Evolutionary conservation across 768 basidiomycete genomes (phyloP).

Genomic region (Pleurotus citrinopileatus): DNA sequence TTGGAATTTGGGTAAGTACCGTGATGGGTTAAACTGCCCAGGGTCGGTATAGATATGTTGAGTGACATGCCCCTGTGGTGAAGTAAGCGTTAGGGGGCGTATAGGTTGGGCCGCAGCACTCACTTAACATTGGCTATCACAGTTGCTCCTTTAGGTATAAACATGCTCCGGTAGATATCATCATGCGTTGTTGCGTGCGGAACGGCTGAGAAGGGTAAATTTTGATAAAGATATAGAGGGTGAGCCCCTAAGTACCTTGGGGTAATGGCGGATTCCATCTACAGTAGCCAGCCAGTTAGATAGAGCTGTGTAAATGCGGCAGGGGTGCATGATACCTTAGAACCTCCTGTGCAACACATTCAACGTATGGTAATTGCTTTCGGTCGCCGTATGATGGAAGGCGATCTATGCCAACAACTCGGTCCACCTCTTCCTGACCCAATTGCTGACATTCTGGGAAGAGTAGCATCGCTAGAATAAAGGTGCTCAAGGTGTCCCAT

Average conservation of each 20-base stretch:
- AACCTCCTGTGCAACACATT: slow-evolving; percentile 22
- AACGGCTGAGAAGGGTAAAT: slow-evolving; percentile 18
- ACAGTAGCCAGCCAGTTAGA: not conserved
- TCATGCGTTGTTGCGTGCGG: slow-evolving; percentile 25
- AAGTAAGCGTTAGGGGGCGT: not conserved
- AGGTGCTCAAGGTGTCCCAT: slow-evolving; percentile 12
- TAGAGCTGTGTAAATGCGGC: not conserved
- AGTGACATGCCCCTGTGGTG: slow-evolving; percentile 19
- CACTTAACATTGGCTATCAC: slow-evolving; percentile 24
- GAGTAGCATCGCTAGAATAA: slow-evolving; percentile 26
- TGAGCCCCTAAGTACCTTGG: slow-evolving; percentile 20
- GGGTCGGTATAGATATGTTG: slow-evolving; percentile 22
- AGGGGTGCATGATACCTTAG: not conserved
- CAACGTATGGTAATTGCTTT: slow-evolving; percentile 22
- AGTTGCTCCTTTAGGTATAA: slow-evolving; percentile 30
- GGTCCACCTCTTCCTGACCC: slow-evolving; percentile 29
- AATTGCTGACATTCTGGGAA: slow-evolving; percentile 21
- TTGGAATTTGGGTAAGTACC: slow-evolving; percentile 14
- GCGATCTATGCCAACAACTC: slow-evolving; percentile 18
- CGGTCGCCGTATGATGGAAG: slow-evolving; percentile 24
- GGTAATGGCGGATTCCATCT: slow-evolving; percentile 19
- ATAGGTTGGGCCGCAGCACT: not conserved
- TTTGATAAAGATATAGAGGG: not conserved
- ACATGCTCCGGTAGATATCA: slow-evolving; percentile 30
- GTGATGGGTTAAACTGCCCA: slow-evolving; percentile 20